Base-by-base conservation (phyloP, 768 basidiomycete species). In the Phallus indusiatus region DNA sequence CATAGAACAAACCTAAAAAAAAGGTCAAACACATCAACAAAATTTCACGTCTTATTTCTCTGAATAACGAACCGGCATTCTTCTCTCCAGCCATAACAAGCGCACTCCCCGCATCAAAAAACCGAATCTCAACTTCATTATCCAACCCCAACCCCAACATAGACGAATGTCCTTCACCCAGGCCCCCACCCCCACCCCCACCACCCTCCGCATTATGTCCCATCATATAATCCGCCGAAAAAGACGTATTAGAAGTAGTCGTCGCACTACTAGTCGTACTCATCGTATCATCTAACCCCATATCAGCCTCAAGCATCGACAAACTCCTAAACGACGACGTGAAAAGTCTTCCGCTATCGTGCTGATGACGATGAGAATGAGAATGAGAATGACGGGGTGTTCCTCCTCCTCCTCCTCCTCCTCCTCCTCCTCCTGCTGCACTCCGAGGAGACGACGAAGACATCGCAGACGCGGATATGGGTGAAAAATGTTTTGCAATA, bases 41-140 rank as follows among this genome's bases (percentile, higher is more conserved):
- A n/a, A 52, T 36, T 46, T n/a, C 53, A 16, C 8, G 2, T 36
- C 17, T 28, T 7, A 2, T 28, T 48, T n/a, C n/a, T 6, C 47
- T 49, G 56, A 22, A 7, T n/a, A n/a, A 64, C 67, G 61, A 59
- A 84, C 94, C 94, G 56, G 90, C 87, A 62, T 94, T 88, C 57
- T 82, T 75, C 70, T 99, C 94, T 47, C 94, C 95, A 7, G 94
- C 90, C 64, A 84, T 90, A 21, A 89, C 94, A 20, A 98, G 73
- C 1, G 83, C 83, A 4, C 86, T 85, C 1, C 94, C 96, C 54
- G 90, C 86, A 47, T 89, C 78, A 72, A 92, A 98, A 70, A 86
- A 97, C 34, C 97, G 70, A 54, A 99, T 95, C 70, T 99, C 96
- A 1, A 98, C 90, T 68, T 96, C 91, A 59, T 97, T 98, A 67